Evolutionary conservation across 2,329 filamentous ascomycete genomes (phyloP).

Genomic region (Claviceps sp.): DNA sequence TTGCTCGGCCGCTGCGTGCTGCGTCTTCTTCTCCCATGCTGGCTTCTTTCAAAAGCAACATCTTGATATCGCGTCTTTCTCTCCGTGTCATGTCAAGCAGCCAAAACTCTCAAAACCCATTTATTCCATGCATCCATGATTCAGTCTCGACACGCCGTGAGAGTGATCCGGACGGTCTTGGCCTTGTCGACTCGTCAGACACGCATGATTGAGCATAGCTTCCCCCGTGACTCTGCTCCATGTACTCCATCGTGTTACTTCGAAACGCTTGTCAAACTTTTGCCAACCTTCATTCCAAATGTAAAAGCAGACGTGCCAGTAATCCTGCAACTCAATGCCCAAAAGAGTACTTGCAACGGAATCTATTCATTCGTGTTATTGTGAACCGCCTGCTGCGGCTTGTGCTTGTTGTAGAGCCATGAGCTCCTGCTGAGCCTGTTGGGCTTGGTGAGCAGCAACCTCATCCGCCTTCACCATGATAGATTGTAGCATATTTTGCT

Average conservation of each 20-base stretch:
- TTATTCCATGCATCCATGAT: neutral
- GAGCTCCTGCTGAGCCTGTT: slow-evolving; percentile 11
- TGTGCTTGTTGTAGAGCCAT: slow-evolving; percentile 16
- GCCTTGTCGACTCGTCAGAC: neutral
- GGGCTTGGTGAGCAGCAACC: slow-evolving; percentile 19
- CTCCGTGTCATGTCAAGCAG: neutral
- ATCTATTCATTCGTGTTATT: neutral
- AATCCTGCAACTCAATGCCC: neutral
- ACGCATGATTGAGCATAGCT: neutral
- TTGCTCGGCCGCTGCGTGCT: neutral
- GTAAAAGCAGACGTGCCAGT: neutral
- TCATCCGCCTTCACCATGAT: slow-evolving; percentile 54
- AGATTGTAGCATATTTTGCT: slow-evolving; percentile 66
- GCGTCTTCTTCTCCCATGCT: neutral
- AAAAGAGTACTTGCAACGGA: neutral
- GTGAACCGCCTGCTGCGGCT: neutral
- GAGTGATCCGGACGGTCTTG: too few species aligned
- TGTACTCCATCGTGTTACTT: neutral
- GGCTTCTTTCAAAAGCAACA: neutral
- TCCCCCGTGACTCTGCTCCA: neutral
- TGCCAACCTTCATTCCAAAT: neutral
- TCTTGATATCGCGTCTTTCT: too few species aligned
- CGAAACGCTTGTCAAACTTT: slow-evolving; percentile 3
- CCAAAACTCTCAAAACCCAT: neutral
- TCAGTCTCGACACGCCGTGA: neutral